Evolutionary conservation across 2,329 filamentous ascomycete genomes (phyloP).

Genomic region (Helminthosporium solani): DNA sequence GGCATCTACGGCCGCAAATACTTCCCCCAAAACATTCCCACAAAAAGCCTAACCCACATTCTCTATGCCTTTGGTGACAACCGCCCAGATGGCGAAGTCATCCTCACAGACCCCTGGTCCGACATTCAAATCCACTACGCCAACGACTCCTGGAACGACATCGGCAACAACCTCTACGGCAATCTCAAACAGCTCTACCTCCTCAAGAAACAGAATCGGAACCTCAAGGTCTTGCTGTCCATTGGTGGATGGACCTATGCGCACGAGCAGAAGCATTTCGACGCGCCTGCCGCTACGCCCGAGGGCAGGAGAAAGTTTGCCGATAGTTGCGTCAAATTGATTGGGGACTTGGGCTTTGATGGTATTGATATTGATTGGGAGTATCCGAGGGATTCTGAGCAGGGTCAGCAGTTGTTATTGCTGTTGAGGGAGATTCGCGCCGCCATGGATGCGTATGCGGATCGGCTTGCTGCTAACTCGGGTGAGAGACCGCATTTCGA

Average conservation of each 20-base stretch:
- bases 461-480: slow-evolving; percentile 25
- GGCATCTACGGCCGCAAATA: slow-evolving; percentile 86
- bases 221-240: slow-evolving; percentile 76
- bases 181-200: slow-evolving; percentile 75
- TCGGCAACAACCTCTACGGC: slow-evolving; percentile 73
- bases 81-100: slow-evolving; percentile 71
- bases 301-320: slow-evolving; percentile 67
- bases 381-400: slow-evolving; percentile 45
- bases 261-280: slow-evolving; percentile 63
- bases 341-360: slow-evolving; percentile 71
- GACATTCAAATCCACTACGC: slow-evolving; percentile 58
- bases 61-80: slow-evolving; percentile 93
- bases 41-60: slow-evolving; percentile 80
- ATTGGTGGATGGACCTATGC: slow-evolving; percentile 83
- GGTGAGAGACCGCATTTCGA: slow-evolving; percentile 43
- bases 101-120: slow-evolving; percentile 30
- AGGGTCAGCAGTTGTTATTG: slow-evolving; percentile 44
- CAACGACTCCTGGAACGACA: slow-evolving; percentile 63
- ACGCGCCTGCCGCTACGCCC: slow-evolving; percentile 63
- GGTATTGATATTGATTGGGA: slow-evolving; percentile 51
- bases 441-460: slow-evolving; percentile 45
- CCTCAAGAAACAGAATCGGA: slow-evolving; percentile 73
- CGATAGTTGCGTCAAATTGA: slow-evolving; percentile 67
- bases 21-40: slow-evolving; percentile 79
- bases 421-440: slow-evolving; percentile 43